These are phyloP conservation scores for Nidula microcarpa DNA, from an alignment of 768 basidiomycete genomes.

Conservation along the genomic window DNA sequence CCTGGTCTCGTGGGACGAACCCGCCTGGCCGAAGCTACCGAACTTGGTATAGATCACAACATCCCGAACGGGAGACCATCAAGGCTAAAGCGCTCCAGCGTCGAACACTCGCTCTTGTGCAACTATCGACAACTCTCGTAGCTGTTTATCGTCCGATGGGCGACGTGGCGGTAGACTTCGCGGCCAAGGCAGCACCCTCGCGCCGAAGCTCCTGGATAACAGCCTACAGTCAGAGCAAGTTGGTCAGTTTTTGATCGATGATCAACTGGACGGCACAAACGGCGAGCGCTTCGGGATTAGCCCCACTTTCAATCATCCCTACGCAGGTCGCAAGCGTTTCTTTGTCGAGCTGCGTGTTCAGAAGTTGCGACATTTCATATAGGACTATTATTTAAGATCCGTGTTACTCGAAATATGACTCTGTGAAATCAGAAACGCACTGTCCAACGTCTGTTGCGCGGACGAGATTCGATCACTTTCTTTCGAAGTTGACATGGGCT, in stretches of 20 bases:
- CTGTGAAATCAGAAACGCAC: conserved; percentile 32
- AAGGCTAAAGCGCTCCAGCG: too few species aligned
- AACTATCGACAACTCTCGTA: too few species aligned
- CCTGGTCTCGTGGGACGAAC: too few species aligned
- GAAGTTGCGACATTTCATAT: conserved; percentile 81
- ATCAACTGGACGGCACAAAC: conserved; percentile 35
- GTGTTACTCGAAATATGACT: too few species aligned
- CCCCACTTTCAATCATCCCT: conserved; percentile 88
- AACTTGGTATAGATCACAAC: too few species aligned
- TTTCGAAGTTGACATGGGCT: conserved; percentile 19
- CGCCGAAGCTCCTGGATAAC: conserved; percentile 82
- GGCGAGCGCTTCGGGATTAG: conserved; percentile 89
- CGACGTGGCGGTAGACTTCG: conserved; percentile 15
- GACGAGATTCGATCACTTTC: conserved; percentile 60
- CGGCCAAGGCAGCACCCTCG: conserved; percentile 49
- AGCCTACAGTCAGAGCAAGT: conserved; percentile 42
- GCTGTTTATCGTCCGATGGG: not conserved
- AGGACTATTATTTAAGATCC: conserved; percentile 47
- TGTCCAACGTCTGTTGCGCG: conserved; percentile 70
- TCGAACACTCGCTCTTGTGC: too few species aligned
- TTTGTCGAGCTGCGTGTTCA: conserved; percentile 86
- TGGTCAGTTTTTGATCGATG: conserved; percentile 8
- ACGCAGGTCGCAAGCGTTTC: conserved; percentile 92
- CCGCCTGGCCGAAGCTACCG: too few species aligned
- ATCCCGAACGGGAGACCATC: too few species aligned